Percentiles rank a stretch among this genome's conserved stretches.
phyloP scores from a whole-genome alignment of 2,329 filamentous ascomycete species.

The Sporothrix dimorphospora region DNA sequence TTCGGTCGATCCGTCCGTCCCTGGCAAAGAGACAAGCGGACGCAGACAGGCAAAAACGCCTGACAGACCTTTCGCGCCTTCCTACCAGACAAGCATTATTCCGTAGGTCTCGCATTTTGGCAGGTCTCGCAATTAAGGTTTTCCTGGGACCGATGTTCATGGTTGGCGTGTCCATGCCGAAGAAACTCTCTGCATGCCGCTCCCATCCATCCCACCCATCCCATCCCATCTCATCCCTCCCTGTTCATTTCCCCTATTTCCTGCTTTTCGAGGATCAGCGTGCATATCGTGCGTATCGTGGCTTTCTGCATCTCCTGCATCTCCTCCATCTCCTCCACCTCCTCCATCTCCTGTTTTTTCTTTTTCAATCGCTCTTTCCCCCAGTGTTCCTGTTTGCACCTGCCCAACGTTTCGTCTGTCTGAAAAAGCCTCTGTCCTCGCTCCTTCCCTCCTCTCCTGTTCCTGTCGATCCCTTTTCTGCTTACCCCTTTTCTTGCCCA shows the following conservation, averaged over 20 bases:
- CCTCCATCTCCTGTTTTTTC: neutral
- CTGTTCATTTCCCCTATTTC: constrained; percentile 12
- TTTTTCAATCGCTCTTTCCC: neutral
- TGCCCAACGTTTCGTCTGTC: neutral
- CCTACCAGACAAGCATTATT: neutral
- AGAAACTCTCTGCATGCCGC: constrained; percentile 1
- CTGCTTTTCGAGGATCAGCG: neutral
- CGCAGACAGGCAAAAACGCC: too few relatives aligned
- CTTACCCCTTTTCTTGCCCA: neutral
- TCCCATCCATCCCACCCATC: neutral
- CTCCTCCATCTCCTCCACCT: neutral
- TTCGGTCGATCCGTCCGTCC: constrained; percentile 6
- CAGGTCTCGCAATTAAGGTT: neutral
- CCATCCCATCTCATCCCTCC: neutral
- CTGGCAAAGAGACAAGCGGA: constrained; percentile 11
- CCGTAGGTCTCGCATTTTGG: too few relatives aligned
- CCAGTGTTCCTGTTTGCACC: neutral
- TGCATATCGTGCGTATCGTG: neutral
- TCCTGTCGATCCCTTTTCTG: constrained; percentile 10
- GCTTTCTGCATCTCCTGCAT: neutral
- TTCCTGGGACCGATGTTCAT: neutral
- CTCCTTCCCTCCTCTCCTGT: constrained; percentile 6
- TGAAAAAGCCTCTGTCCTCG: constrained; percentile 7
- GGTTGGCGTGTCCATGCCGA: neutral
- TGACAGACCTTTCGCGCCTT: neutral